Conservation (phyloP, 352 stramenopile genomes). For the Salisapilia sapeloensis region DNA sequence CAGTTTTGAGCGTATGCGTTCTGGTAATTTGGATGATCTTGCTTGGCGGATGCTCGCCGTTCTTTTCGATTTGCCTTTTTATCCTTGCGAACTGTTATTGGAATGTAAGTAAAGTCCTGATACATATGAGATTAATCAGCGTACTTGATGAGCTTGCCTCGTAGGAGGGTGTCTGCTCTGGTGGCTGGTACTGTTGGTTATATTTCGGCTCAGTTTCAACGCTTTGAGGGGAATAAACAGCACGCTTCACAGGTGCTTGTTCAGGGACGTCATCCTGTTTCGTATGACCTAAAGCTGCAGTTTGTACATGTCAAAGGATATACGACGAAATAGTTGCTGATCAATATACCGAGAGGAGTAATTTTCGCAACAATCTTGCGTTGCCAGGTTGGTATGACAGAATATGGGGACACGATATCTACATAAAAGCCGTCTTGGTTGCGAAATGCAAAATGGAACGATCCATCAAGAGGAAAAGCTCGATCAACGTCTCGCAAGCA, state of each 20-base stretch:
- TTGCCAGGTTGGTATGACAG: slow-evolving; percentile 35
- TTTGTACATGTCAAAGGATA: too few species aligned
- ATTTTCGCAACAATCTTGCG: slow-evolving; percentile 55
- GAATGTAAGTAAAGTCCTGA: not conserved
- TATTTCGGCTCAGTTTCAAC: slow-evolving; percentile 7
- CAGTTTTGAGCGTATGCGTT: too few species aligned
- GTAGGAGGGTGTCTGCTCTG: not conserved
- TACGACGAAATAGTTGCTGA: too few species aligned
- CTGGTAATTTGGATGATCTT: too few species aligned
- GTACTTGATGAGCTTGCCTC: slow-evolving; percentile 2
- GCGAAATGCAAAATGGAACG: slow-evolving; percentile 64
- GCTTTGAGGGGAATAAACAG: too few species aligned
- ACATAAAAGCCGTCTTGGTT: slow-evolving; percentile 49
- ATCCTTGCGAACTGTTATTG: too few species aligned
- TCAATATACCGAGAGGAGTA: slow-evolving; percentile 21
- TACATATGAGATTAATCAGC: slow-evolving; percentile 1
- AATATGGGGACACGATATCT: slow-evolving; percentile 51
- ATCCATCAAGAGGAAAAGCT: slow-evolving; percentile 47
- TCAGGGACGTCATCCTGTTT: too few species aligned
- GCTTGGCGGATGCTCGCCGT: too few species aligned
- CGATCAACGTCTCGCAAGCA: slow-evolving; percentile 36
- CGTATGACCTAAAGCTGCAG: too few species aligned
- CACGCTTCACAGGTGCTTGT: too few species aligned
- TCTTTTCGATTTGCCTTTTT: too few species aligned
- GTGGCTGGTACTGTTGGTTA: not conserved